A percentile compares a stretch with the other conserved stretches of the same genome.
These are phyloP conservation scores for Coemansia sp. DNA, from an alignment of 192 early-diverging fungal species.

Conservation along the genomic window DNA sequence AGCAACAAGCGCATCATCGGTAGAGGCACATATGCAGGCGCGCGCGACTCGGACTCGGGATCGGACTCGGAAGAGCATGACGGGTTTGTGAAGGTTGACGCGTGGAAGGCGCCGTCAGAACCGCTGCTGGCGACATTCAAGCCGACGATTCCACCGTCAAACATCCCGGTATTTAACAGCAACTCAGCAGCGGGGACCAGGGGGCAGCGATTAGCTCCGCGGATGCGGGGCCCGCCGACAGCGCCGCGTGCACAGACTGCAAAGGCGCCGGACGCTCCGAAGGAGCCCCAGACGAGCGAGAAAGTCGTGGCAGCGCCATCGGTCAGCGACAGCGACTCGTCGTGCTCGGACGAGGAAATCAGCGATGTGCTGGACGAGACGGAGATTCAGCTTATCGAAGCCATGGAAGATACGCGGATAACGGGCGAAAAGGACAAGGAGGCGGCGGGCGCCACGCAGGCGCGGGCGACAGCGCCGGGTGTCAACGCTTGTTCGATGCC, in stretches of 20 bases:
- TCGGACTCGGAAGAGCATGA: constrained; percentile 49
- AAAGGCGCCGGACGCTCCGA: not conserved
- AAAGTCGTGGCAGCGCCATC: no score
- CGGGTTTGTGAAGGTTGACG: constrained; percentile 43
- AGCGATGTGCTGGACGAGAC: constrained; percentile 49
- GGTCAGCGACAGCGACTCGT: constrained; percentile 16
- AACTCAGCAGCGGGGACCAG: not conserved
- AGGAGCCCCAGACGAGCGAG: no score
- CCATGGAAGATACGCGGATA: constrained; percentile 48
- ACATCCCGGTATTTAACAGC: constrained; percentile 3
- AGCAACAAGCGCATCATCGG: not conserved
- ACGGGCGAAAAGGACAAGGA: constrained; percentile 13
- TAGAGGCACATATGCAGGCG: not conserved
- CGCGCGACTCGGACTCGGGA: constrained; percentile 18
- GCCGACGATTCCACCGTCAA: constrained; percentile 23
- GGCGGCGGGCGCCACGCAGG: constrained; percentile 7
- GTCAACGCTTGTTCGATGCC: not conserved
- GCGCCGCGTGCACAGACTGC: not conserved
- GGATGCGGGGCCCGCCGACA: not conserved
- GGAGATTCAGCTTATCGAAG: constrained; percentile 47
- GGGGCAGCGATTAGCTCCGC: not conserved
- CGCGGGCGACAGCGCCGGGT: not conserved
- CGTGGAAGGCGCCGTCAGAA: constrained; percentile 32
- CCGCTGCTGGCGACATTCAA: constrained; percentile 21
- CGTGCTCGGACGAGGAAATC: constrained; percentile 42